Percentiles rank a stretch among this genome's conserved stretches.
phyloP scores from a whole-genome alignment of 129 eudicot species.

The Gnaphalium uliginosum region DNA sequence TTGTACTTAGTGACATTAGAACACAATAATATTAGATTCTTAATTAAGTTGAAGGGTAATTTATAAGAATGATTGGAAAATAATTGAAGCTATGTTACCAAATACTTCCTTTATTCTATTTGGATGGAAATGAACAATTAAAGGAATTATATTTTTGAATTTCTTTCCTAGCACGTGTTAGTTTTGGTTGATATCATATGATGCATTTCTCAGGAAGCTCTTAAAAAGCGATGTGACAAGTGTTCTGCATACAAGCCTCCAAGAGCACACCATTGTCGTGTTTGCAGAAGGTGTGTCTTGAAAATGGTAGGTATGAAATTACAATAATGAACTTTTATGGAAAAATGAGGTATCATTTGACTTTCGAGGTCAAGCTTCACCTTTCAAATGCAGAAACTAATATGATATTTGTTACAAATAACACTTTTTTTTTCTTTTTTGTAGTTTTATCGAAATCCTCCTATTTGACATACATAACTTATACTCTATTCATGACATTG shows the following conservation, averaged over 20 bases:
- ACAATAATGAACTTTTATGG: background rate
- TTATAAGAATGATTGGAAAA: background rate
- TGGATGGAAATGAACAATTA: background rate
- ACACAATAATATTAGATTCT: background rate
- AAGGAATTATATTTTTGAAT: background rate
- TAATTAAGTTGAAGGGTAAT: background rate
- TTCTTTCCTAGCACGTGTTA: background rate
- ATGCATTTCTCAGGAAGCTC: slow-evolving; percentile 50
- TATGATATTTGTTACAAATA: background rate
- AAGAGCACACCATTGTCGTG: slow-evolving; percentile 88
- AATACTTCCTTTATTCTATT: background rate
- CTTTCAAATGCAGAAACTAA: slow-evolving; percentile 11
- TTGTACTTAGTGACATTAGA: background rate
- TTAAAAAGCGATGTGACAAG: slow-evolving; percentile 57
- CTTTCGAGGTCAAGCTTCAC: slow-evolving; percentile 22
- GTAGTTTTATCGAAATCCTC: background rate
- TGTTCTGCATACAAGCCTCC: slow-evolving; percentile 77
- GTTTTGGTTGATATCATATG: slow-evolving; percentile 3
- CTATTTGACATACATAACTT: background rate
- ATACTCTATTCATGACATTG: background rate
- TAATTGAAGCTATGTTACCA: background rate
- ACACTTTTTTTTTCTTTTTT: no score
- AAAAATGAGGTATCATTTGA: background rate
- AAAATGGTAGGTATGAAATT: slow-evolving; percentile 64
- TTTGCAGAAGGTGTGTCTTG: slow-evolving; percentile 78